Evolutionary conservation across 2,329 filamentous ascomycete genomes (phyloP).

Genomic region (Pyricularia pennisetigena): DNA sequence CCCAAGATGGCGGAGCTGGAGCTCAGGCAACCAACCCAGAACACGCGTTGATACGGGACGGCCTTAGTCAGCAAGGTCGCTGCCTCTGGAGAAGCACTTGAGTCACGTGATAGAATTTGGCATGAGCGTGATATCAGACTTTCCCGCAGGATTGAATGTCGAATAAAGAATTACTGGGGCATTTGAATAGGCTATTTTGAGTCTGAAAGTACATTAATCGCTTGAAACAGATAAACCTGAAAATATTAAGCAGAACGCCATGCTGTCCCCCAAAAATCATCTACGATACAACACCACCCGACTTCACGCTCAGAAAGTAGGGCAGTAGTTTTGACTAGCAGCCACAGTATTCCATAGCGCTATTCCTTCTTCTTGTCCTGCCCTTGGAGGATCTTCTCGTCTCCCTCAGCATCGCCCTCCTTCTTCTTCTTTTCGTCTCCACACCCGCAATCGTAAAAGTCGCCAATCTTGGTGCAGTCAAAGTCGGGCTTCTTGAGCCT

Average conservation of each 20-base stretch:
- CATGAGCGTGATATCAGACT: neutral
- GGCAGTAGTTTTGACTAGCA: neutral
- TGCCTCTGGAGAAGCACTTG: neutral
- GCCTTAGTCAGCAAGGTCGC: slow-evolving; percentile 6
- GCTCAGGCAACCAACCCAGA: slow-evolving; percentile 39
- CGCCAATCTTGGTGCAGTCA: slow-evolving; percentile 57
- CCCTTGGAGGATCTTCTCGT: slow-evolving; percentile 15
- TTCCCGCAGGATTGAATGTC: neutral
- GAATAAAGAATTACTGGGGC: neutral
- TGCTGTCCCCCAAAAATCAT: neutral
- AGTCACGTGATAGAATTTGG: neutral
- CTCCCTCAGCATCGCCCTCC: slow-evolving; percentile 9
- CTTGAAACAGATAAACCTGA: neutral
- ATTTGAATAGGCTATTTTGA: neutral
- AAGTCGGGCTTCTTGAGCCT: slow-evolving; percentile 51
- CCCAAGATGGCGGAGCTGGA: slow-evolving; percentile 12
- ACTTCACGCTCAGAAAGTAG: neutral
- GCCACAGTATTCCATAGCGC: neutral
- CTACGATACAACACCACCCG: neutral
- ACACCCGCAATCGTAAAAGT: slow-evolving; percentile 64
- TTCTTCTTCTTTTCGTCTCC: slow-evolving; percentile 45
- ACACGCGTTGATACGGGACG: slow-evolving; percentile 23
- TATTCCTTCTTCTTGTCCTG: slow-evolving; percentile 9
- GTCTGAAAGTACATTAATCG: neutral
- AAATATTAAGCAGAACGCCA: neutral